These are phyloP conservation scores for Chamaecrista fasciculata DNA, from an alignment of 306 rosid species.

Conservation along the genomic window DNA sequence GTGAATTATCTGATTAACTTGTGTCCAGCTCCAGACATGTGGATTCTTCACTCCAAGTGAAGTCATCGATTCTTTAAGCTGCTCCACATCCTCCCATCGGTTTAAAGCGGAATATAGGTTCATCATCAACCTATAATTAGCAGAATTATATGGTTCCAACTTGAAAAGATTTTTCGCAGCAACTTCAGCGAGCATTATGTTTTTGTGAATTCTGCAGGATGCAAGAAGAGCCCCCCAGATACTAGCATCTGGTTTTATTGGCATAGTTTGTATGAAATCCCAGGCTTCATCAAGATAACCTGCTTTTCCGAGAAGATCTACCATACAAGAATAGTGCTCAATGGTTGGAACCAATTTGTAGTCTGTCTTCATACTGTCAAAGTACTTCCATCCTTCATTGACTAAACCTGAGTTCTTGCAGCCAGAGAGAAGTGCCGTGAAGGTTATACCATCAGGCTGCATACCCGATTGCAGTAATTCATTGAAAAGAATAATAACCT, in stretches of 20 bases:
- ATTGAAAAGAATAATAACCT: slow-evolving; percentile 47
- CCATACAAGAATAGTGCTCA: slow-evolving; percentile 81
- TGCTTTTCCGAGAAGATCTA: slow-evolving; percentile 68
- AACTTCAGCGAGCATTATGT: slow-evolving; percentile 52
- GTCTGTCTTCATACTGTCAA: slow-evolving; percentile 57
- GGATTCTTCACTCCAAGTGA: slow-evolving; percentile 36
- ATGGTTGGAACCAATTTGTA: slow-evolving; percentile 52
- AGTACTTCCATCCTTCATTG: slow-evolving; percentile 64
- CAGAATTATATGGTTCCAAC: slow-evolving; percentile 64
- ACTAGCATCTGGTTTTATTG: slow-evolving; percentile 55
- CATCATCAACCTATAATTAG: slow-evolving; percentile 60
- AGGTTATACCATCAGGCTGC: slow-evolving; percentile 60
- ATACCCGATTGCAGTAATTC: slow-evolving; percentile 39
- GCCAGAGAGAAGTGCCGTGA: slow-evolving; percentile 66
- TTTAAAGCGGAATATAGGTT: slow-evolving; percentile 54
- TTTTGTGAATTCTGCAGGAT: slow-evolving; percentile 46
- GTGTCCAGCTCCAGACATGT: slow-evolving; percentile 69
- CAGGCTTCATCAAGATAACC: slow-evolving; percentile 76
- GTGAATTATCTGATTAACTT: slow-evolving; percentile 48
- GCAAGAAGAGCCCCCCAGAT: slow-evolving; percentile 73
- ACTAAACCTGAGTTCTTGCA: slow-evolving; percentile 73
- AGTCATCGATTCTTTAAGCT: slow-evolving; percentile 43
- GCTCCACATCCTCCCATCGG: slow-evolving; percentile 61
- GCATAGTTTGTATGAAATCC: slow-evolving; percentile 59
- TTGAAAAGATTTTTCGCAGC: slow-evolving; percentile 56